Conservation (phyloP, 257 asterid genomes). For the Solanum rostratum region DNA sequence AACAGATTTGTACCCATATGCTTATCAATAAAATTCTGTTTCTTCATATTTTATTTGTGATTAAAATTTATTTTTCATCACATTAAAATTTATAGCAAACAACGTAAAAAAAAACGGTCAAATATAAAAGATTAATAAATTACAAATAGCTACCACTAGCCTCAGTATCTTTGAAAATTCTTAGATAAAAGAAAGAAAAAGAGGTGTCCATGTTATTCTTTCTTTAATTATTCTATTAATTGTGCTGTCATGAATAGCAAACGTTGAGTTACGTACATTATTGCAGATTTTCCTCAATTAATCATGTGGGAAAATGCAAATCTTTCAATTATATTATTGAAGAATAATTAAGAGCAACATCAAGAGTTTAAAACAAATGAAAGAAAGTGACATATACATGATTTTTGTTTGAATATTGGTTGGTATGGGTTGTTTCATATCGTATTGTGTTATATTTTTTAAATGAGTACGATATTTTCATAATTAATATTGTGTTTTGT, state of each 20-base stretch:
- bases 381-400: background rate
- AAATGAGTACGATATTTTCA: too few relatives aligned
- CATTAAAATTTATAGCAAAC: too few relatives aligned
- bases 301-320: background rate
- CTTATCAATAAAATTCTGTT: too few relatives aligned
- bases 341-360: background rate
- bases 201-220: background rate
- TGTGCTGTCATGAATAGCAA: background rate
- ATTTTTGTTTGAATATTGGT: background rate
- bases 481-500: background rate
- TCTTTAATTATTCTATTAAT: background rate
- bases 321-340: background rate
- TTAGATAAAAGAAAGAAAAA: background rate
- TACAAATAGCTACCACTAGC: too few relatives aligned
- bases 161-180: background rate
- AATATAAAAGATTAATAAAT: too few relatives aligned
- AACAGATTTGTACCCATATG: too few relatives aligned
- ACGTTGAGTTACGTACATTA: background rate
- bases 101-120: rapidly evolving
- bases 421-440: background rate
- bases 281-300: background rate
- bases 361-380: background rate
- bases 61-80: too few relatives aligned
- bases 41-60: too few relatives aligned
- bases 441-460: too few relatives aligned